Evolutionary conservation across 164 flowering plant genomes (phyloP), one percentile per base, ranked within the genome.

Genomic region (Cinnamomum chago): DNA sequence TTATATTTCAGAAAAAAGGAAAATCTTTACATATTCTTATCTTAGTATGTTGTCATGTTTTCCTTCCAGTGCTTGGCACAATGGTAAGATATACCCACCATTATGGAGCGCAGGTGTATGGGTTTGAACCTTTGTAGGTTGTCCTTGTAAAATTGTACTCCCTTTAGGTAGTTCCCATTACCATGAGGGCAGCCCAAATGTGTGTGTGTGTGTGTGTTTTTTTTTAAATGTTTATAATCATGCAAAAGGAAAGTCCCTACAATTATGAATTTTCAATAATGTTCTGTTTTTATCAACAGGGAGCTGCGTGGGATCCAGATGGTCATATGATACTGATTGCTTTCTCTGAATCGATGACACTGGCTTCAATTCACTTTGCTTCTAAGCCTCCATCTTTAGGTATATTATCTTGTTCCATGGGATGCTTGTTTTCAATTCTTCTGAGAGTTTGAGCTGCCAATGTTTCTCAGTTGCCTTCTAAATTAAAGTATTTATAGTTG

Each of bases 261-360:
- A 33, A 28, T 20, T 14, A 18, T 14, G 18, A 1, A 10, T 17
- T 67, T 17, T 20, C n/a, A 67, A 14, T 18, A 9, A 33, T 67
- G 69, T 67, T 67, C 12, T 67, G 40, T 35, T 75, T 11, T 67
- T 67, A 9, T 71, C 73, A 47, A 71, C 76, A 95, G 98, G 97
- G 95, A 70, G 97, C 98, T 75, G 73, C 87, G 20, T 96, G 99
- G 99, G 99, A 91, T 91, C 95, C 98, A 72, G 99, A 92, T 78
- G 97, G 99, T 12, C 90, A 81, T 58, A 91, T 87, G 90, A 84
- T 96, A 81, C 79, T 96, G 76, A 76, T 96, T 80, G 80, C 93
- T 65, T 94, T 92, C 82, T 89, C 97, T 71, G 85, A 88, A 72
- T 92, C 98, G 67, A 79, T 88, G 68, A 77, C 89, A 50, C 83